Evolutionary conservation across 176 grass and related monocot species (phyloP).

Genomic region (Raddia distichophylla): DNA sequence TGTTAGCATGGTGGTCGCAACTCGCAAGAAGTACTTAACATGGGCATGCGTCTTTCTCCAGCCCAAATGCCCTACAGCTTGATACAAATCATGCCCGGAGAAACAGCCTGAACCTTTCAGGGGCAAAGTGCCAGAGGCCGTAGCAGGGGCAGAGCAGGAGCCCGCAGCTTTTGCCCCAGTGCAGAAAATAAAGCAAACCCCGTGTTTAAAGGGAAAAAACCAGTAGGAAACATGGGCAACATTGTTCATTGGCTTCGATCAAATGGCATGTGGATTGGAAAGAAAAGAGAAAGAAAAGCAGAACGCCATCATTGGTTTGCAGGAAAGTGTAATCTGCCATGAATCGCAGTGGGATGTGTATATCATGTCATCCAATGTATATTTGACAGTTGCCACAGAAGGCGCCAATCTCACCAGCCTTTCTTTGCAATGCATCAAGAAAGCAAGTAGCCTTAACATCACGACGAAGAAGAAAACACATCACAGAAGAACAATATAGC

Average conservation of each 20-base stretch:
- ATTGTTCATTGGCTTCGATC: slow-evolving; percentile 22
- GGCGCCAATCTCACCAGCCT: slow-evolving; percentile 23
- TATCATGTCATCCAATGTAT: slow-evolving; percentile 5
- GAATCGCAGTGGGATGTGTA: not conserved
- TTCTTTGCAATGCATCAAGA: slow-evolving; percentile 7
- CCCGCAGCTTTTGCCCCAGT: slow-evolving; percentile 35
- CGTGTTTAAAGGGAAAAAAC: slow-evolving; percentile 27
- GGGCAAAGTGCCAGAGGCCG: slow-evolving; percentile 44
- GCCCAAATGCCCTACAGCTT: slow-evolving; percentile 50
- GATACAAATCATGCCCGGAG: slow-evolving; percentile 48
- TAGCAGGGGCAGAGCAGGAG: not conserved
- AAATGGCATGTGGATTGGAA: slow-evolving; percentile 6
- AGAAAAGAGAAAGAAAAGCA: not conserved
- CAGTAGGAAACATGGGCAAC: not conserved
- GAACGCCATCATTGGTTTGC: slow-evolving; percentile 24
- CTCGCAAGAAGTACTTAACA: not conserved
- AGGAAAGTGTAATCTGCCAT: slow-evolving; percentile 34
- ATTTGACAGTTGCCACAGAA: slow-evolving; percentile 3
- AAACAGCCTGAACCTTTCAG: slow-evolving; percentile 48
- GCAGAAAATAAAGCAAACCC: slow-evolving; percentile 17
- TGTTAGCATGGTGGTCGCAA: not conserved
- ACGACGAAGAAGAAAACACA: not conserved
- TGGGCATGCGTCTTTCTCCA: slow-evolving; percentile 5
- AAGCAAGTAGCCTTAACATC: too few species aligned
- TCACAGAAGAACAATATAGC: not conserved